Evolutionary conservation across 352 stramenopile species (phyloP).

Genomic region (Pythium oligandrum): DNA sequence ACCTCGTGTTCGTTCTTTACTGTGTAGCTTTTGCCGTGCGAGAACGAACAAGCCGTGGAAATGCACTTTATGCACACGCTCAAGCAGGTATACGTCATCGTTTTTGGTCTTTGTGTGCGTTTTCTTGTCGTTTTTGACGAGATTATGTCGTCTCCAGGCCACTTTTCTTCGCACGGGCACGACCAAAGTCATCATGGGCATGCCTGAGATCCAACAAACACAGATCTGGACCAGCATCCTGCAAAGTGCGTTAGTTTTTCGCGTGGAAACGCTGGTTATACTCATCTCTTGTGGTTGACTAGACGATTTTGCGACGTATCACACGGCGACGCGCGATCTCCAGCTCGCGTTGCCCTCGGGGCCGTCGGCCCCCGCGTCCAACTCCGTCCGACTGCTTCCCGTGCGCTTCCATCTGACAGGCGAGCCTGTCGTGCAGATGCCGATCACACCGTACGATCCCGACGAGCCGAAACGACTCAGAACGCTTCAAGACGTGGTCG

Average conservation of each 20-base stretch:
- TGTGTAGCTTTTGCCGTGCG: conserved; percentile 52
- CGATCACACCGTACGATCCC: conserved; percentile 29
- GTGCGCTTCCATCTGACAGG: conserved; percentile 59
- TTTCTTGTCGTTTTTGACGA: not conserved
- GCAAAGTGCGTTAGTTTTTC: conserved; percentile 32
- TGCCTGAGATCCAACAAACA: conserved; percentile 74
- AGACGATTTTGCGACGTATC: conserved; percentile 40
- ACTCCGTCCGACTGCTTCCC: conserved; percentile 41
- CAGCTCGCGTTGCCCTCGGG: conserved; percentile 24
- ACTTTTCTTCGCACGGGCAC: conserved; percentile 68
- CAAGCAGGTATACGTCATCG: conserved; percentile 40
- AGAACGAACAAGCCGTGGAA: conserved; percentile 73
- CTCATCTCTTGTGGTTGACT: not conserved
- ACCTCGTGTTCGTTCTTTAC: not conserved
- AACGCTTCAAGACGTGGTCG: conserved; percentile 42
- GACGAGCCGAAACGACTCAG: conserved; percentile 4
- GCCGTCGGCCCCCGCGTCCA: conserved; percentile 2
- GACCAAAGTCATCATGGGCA: conserved; percentile 75
- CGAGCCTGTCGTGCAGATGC: conserved; percentile 64
- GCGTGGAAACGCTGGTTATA: not conserved
- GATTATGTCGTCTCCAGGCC: conserved; percentile 12
- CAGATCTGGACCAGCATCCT: conserved; percentile 78
- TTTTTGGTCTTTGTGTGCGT: not conserved
- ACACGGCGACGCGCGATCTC: conserved; percentile 39
- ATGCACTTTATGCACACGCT: conserved; percentile 84